Conservation (phyloP, 2,329 filamentous ascomycete species). For the Pseudogymnoascus sp. region DNA sequence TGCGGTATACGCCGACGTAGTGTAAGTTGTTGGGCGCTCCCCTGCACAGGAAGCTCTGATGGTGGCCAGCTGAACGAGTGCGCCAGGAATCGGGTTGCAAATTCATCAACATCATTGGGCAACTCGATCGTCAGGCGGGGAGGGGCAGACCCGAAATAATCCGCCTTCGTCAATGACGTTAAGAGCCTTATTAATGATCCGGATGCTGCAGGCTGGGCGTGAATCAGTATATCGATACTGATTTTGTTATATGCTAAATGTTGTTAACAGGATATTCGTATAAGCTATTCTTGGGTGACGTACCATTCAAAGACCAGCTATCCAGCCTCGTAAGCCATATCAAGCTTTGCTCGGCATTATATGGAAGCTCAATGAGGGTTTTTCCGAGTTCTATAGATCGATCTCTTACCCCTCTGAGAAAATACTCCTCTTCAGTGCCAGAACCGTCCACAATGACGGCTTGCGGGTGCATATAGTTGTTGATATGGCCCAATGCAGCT, state of each 20-base stretch:
- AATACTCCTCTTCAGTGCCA: conserved; percentile 60
- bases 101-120: conserved; percentile 60
- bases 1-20: conserved; percentile 68
- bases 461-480: conserved; percentile 69
- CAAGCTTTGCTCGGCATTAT: conserved; percentile 54
- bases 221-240: conserved; percentile 75
- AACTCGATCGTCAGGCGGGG: conserved; percentile 83
- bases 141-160: conserved; percentile 63
- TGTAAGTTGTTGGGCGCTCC: conserved; percentile 51
- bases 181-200: conserved; percentile 73
- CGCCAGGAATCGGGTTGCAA: conserved; percentile 54
- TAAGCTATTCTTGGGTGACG: conserved; percentile 18
- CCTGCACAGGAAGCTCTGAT: conserved; percentile 29
- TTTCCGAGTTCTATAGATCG: conserved; percentile 47
- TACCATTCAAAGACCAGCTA: conserved; percentile 61
- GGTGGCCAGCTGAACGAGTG: conserved; percentile 64
- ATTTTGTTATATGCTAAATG: conserved; percentile 67
- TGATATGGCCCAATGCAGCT: conserved; percentile 66
- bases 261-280: conserved; percentile 23
- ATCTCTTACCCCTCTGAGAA: conserved; percentile 53
- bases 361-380: conserved; percentile 71
- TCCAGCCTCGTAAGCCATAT: conserved; percentile 77
- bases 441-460: conserved; percentile 67
- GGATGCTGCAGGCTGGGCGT: conserved; percentile 63
- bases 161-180: conserved; percentile 65